Conservation (phyloP, 306 rosid species). For the Mimosa pudica region DNA sequence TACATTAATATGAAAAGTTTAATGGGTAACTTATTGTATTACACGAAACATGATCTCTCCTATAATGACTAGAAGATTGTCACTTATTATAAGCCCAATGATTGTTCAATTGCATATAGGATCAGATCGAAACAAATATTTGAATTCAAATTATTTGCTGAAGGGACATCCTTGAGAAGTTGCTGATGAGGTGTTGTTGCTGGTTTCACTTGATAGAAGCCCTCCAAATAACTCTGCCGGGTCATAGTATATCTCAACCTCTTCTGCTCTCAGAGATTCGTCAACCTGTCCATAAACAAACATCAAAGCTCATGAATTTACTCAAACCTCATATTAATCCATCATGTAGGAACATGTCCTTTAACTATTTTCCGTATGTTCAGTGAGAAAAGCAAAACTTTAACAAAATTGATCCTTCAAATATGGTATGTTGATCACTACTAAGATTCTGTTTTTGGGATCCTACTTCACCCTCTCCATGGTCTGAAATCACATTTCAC, state of each 20-base stretch:
- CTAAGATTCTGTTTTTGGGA: background rate
- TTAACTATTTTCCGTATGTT: background rate
- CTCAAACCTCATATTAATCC: background rate
- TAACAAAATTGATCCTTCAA: background rate
- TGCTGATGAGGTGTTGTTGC: conserved; percentile 32
- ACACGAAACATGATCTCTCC: no score
- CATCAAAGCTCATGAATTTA: conserved; percentile 22
- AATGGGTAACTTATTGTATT: no score
- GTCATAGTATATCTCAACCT: conserved; percentile 69
- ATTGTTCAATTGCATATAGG: background rate
- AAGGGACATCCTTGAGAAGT: conserved; percentile 43
- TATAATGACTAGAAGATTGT: no score
- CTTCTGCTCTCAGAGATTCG: conserved; percentile 59
- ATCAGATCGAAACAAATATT: background rate
- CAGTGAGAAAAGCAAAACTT: background rate
- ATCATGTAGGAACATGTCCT: conserved; percentile 48
- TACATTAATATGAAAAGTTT: no score
- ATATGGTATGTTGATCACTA: background rate
- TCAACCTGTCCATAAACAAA: conserved; percentile 50
- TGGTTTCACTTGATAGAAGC: conserved; percentile 44
- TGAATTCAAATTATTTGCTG: conserved; percentile 24
- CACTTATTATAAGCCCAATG: background rate
- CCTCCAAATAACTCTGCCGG: conserved; percentile 74
- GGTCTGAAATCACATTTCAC: background rate
- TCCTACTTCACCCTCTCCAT: background rate